Base-by-base conservation (phyloP, 176 grass and related monocot species). In the Eleusine indica region DNA sequence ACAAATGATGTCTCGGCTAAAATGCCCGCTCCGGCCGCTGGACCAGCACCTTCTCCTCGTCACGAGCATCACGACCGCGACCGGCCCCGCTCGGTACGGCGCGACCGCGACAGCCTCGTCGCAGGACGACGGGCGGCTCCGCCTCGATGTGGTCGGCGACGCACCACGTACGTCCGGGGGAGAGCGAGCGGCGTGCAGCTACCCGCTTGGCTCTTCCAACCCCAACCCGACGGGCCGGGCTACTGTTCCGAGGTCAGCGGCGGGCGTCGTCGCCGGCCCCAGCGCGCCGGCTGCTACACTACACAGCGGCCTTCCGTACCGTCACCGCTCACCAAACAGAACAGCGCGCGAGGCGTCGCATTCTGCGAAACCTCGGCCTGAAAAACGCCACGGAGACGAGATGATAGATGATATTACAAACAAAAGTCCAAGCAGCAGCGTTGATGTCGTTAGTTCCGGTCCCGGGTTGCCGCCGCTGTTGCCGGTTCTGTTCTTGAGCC, bases 281-380 rank as follows among this genome's bases (percentile, higher is more conserved):
- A 68, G 38, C 40, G 52, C 18, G 39, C 44, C 83, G 70, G 74
- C 44, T 25, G 25, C 25, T 25, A 25, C 25, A 25, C 25, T 53
- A 6, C 65, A 52, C 73, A 68, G 76, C 18, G 44, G 44, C 48
- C 3, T 18, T 22, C 84, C 58, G 76, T 79, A 80, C 84, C 56
- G 57, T 65, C 83, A 72, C 84, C n/a, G 21, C 76, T 80, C 84
- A 80, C 84, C 57, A 56, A 51, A 67, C 66, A 51, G 47, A 32
- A 60, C 37, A 17, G 39, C 57, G n/a, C 28, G 54, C 43, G 68
- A 74, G 58, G 77, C 71, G 47, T 80, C 84, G 21, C 77, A 35
- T 65, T 80, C 77, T 16, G 9, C 57, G 9, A 57, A 30, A 22
- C 9, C 25, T 10, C 10, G 30, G 25, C 22, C 0, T 22, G 14